A percentile compares a stretch with the other conserved stretches of the same genome.
These are phyloP conservation scores for Pisolithus sp. DNA, from an alignment of 768 basidiomycete species.

Conservation along the genomic window DNA sequence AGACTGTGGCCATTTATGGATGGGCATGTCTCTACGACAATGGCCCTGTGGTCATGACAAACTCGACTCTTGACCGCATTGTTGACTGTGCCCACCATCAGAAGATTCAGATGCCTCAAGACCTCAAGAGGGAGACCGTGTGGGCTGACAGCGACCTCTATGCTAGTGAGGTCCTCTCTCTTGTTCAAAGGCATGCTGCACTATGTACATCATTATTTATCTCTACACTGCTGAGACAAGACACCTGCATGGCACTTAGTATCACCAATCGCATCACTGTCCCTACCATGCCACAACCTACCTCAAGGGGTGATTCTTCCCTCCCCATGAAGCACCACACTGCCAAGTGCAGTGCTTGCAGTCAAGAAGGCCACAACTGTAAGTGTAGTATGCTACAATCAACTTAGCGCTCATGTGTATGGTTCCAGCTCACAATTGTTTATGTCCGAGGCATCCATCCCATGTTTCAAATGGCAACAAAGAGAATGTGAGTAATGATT, in stretches of 20 bases:
- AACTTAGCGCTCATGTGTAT: neutral
- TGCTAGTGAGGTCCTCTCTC: neutral
- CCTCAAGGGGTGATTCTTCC: neutral
- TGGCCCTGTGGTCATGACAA: conserved; percentile 14
- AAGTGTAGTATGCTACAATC: neutral
- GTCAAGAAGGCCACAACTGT: conserved; percentile 5
- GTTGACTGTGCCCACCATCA: conserved; percentile 19
- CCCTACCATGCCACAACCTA: too few relatives aligned
- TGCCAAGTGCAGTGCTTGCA: conserved; percentile 4
- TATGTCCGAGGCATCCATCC: too few relatives aligned
- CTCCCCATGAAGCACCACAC: neutral
- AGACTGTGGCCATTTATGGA: conserved; percentile 5
- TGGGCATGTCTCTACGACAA: conserved; percentile 1
- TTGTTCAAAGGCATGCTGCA: neutral
- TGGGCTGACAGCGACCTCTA: conserved; percentile 9
- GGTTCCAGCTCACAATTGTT: too few relatives aligned
- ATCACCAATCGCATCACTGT: neutral
- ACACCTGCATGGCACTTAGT: neutral
- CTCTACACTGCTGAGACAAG: neutral
- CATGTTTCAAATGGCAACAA: too few relatives aligned
- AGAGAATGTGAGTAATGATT: too few relatives aligned
- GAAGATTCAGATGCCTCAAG: conserved; percentile 3
- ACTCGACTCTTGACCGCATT: conserved; percentile 14
- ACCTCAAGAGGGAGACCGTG: conserved; percentile 13
- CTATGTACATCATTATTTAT: neutral